phyloP scores from a whole-genome alignment of 208 protist species.

The Acanthamoeba lugdunensis region DNA sequence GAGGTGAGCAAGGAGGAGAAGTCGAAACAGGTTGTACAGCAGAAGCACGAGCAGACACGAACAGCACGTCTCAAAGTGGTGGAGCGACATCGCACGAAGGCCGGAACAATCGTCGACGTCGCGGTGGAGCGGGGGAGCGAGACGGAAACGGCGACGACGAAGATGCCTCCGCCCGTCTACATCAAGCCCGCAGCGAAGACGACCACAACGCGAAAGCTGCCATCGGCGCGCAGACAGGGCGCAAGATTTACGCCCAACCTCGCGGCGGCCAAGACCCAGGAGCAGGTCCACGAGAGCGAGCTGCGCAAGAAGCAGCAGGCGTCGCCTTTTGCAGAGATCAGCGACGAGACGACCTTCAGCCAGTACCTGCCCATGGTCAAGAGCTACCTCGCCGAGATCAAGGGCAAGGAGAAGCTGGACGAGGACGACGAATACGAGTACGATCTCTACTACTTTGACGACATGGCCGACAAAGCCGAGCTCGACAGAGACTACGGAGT shows the following conservation, averaged over 20 bases:
- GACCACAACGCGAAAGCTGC: background rate
- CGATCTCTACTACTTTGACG: conserved; percentile 64
- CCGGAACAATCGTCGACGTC: conserved; percentile 39
- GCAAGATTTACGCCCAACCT: conserved; percentile 30
- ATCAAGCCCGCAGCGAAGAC: background rate
- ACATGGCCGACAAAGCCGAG: background rate
- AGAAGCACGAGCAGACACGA: conserved; percentile 37
- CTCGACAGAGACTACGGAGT: conserved; percentile 33
- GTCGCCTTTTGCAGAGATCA: background rate
- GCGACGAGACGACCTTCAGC: background rate
- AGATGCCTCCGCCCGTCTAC: conserved; percentile 7
- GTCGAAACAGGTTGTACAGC: background rate
- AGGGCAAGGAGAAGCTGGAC: conserved; percentile 44
- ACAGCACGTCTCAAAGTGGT: conserved; percentile 22
- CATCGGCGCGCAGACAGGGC: conserved; percentile 6
- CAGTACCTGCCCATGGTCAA: conserved; percentile 32
- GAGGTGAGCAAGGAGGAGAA: conserved; percentile 34
- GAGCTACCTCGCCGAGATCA: conserved; percentile 12
- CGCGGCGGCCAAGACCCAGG: background rate
- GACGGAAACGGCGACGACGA: background rate
- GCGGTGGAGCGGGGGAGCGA: background rate
- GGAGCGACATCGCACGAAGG: conserved; percentile 17
- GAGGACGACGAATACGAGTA: conserved; percentile 39
- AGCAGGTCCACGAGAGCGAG: conserved; percentile 26
- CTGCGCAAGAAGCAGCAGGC: conserved; percentile 17